phyloP scores from a whole-genome alignment of 1,284 basidiomycete genomes.

The Apiotrichum akiyoshidainum region DNA sequence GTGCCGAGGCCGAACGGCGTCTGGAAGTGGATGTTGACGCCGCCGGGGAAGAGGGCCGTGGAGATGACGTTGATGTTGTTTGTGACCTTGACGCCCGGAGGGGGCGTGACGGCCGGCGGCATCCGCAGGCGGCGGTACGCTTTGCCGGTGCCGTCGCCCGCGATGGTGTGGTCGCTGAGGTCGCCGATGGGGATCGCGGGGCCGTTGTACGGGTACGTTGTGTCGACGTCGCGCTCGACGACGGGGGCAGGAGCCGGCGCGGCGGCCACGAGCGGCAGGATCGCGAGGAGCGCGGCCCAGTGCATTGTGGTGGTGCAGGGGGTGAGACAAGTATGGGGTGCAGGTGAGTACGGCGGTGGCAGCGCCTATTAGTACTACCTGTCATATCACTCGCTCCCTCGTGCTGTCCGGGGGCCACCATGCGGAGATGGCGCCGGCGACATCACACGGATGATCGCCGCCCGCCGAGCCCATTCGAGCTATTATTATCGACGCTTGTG shows the following conservation, averaged over 20 bases:
- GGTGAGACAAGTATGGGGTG: no score
- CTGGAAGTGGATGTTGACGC: slow-evolving; percentile 38
- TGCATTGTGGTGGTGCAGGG: not conserved
- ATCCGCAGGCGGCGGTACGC: slow-evolving; percentile 25
- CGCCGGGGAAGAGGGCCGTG: slow-evolving; percentile 25
- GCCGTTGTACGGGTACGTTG: slow-evolving; percentile 26
- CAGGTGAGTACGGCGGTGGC: no score
- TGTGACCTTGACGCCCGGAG: slow-evolving; percentile 17
- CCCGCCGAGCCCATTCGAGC: no score
- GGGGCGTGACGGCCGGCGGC: slow-evolving; percentile 20
- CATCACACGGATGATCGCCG: no score
- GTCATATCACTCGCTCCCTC: no score
- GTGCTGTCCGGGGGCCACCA: no score
- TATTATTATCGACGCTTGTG: no score
- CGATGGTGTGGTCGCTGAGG: slow-evolving; percentile 25
- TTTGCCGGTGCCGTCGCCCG: slow-evolving; percentile 24
- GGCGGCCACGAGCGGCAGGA: not conserved
- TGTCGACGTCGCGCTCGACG: slow-evolving; percentile 17
- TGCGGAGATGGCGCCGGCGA: no score
- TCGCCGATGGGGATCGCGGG: slow-evolving; percentile 35
- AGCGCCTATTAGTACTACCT: no score
- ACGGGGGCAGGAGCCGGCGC: not conserved
- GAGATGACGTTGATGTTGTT: slow-evolving; percentile 43
- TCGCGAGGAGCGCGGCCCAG: not conserved
- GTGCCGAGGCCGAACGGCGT: slow-evolving; percentile 34